Conservation (phyloP, 2,329 filamentous ascomycete genomes). For the Chaetomium olivaceum region DNA sequence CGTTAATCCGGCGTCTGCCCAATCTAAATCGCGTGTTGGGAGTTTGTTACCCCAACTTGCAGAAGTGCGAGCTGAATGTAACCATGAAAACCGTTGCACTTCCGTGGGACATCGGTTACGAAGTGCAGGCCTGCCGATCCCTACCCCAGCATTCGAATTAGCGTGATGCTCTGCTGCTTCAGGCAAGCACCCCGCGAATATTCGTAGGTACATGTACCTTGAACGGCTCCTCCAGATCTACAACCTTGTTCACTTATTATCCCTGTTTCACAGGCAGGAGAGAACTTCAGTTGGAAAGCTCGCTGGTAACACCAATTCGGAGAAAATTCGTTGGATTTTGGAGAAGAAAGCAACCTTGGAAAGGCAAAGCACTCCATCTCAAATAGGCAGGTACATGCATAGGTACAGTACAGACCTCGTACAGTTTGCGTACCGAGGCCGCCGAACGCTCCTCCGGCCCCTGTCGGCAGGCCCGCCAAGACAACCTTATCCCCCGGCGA, state of each 20-base stretch:
- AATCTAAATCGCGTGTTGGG: neutral
- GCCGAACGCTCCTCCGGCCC: slow-evolving; percentile 18
- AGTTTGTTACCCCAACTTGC: neutral
- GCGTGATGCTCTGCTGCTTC: slow-evolving; percentile 1
- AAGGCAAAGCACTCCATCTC: neutral
- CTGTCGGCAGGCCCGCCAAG: slow-evolving; percentile 21
- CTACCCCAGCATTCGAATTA: neutral
- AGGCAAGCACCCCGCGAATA: slow-evolving; percentile 11
- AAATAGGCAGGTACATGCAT: neutral
- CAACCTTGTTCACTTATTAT: neutral
- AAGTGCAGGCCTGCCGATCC: neutral
- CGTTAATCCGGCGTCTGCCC: slow-evolving; percentile 2
- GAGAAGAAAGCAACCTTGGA: neutral
- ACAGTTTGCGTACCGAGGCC: slow-evolving; percentile 23
- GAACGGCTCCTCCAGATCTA: no score
- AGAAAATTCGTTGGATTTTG: neutral
- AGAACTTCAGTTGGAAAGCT: neutral
- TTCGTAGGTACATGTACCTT: neutral
- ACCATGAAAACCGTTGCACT: neutral
- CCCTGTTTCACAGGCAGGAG: neutral
- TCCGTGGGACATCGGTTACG: neutral
- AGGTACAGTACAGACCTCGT: no score
- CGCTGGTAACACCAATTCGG: neutral
- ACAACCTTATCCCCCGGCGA: slow-evolving; percentile 17
- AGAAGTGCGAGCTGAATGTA: neutral